phyloP scores from a whole-genome alignment of 75 land plant genomes.

The Ceratopteris richardii region DNA sequence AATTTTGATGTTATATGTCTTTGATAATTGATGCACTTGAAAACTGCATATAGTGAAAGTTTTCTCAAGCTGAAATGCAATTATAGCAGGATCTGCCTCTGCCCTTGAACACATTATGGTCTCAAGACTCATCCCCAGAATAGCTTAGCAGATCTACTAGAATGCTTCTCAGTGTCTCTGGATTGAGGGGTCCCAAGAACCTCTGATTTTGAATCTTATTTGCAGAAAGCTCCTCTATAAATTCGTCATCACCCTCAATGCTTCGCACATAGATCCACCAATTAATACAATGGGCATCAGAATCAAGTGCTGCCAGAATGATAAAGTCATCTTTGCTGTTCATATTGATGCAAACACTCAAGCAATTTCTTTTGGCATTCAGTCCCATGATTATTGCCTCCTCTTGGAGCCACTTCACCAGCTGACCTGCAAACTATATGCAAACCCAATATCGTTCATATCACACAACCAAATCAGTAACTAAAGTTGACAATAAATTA shows the following conservation, averaged over 20 bases:
- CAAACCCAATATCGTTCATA: constrained; percentile 2
- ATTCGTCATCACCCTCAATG: constrained; percentile 30
- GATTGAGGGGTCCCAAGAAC: constrained; percentile 59
- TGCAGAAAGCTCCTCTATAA: constrained; percentile 8
- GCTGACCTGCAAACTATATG: constrained; percentile 64
- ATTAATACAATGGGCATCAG: constrained; percentile 56
- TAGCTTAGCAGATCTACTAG: constrained; percentile 71
- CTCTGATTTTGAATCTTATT: constrained; percentile 17
- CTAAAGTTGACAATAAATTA: too few species aligned
- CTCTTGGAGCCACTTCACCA: constrained; percentile 76
- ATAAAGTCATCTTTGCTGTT: constrained; percentile 59
- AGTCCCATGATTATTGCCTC: constrained; percentile 78
- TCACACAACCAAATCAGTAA: too few species aligned
- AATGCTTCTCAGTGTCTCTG: constrained; percentile 53
- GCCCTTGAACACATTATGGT: too few species aligned
- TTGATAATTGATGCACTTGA: too few species aligned
- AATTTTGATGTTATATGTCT: too few species aligned
- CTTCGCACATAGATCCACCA: constrained; percentile 70
- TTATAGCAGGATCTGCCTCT: too few species aligned
- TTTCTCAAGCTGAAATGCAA: too few species aligned
- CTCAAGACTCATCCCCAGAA: constrained; percentile 12
- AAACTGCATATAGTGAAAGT: too few species aligned
- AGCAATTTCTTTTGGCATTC: constrained; percentile 52
- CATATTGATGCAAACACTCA: constrained; percentile 57
- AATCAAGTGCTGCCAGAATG: constrained; percentile 71